Evolutionary conservation across 1,284 basidiomycete species (phyloP).

Genomic region (Tilletia indica): DNA sequence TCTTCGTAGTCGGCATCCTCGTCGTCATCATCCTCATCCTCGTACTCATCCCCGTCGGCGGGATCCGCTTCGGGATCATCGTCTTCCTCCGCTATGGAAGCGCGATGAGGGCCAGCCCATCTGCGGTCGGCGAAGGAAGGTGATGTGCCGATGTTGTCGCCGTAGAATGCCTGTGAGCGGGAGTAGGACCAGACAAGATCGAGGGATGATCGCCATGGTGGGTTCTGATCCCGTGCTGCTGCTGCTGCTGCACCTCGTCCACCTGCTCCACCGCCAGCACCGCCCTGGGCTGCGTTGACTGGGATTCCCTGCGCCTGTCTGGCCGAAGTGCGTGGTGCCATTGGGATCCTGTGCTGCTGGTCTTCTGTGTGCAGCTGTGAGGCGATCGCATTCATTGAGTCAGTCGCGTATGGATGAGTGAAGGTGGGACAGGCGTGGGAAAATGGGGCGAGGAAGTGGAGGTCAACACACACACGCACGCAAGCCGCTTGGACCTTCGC

Average conservation of each 20-base stretch:
- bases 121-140: constrained; percentile 50
- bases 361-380: neutral
- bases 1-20: constrained; percentile 31
- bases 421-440: too few species aligned
- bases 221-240: constrained; percentile 11
- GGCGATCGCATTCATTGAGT: neutral
- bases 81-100: constrained; percentile 5
- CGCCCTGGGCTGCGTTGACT: neutral
- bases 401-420: too few species aligned
- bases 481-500: constrained; percentile 6
- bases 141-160: constrained; percentile 53
- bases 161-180: constrained; percentile 54
- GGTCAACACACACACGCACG: neutral
- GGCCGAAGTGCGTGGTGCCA: neutral
- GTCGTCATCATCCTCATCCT: constrained; percentile 35
- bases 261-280: neutral
- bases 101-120: constrained; percentile 35
- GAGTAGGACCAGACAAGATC: constrained; percentile 55
- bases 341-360: neutral
- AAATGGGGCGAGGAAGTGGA: too few species aligned
- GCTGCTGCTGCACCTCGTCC: neutral
- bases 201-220: constrained; percentile 23
- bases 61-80: constrained; percentile 29
- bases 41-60: constrained; percentile 29
- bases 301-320: constrained; percentile 3